These are phyloP conservation scores for Astragalus glycyphyllos DNA, from an alignment of 306 rosid genomes.

Conservation along the genomic window DNA sequence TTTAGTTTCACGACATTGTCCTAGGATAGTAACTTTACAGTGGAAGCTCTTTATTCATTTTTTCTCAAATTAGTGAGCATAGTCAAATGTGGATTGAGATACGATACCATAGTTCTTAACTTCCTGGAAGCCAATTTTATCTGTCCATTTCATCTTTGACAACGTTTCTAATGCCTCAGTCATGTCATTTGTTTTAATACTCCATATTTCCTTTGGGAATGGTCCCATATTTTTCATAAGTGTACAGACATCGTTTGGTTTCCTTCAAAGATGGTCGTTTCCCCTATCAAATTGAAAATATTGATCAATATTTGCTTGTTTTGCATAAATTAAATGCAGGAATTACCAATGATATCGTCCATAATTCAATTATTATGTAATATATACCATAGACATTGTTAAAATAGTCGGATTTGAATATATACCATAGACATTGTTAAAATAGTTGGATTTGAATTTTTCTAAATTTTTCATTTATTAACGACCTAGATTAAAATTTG, in stretches of 20 bases:
- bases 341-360: too few species aligned
- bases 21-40: conserved; percentile 13
- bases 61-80: conserved; percentile 30
- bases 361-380: too few species aligned
- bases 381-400: too few species aligned
- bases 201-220: conserved; percentile 16
- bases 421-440: too few species aligned
- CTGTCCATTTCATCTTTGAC: conserved; percentile 32
- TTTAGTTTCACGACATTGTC: conserved; percentile 26
- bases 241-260: conserved; percentile 10
- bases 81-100: conserved; percentile 27
- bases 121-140: conserved; percentile 31
- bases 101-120: conserved; percentile 8
- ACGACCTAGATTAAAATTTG: too few species aligned
- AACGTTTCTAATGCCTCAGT: conserved; percentile 33
- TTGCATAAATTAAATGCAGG: conserved; percentile 8
- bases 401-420: too few species aligned
- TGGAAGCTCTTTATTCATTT: conserved; percentile 24
- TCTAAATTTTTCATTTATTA: too few species aligned
- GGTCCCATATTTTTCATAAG: neutral
- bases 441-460: too few species aligned
- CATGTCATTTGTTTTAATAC: conserved; percentile 14
- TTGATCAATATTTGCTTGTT: conserved; percentile 26
- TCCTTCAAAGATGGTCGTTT: conserved; percentile 11
- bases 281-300: neutral